Percentiles rank a stretch among this genome's conserved stretches.
Evolutionary conservation across 2,329 filamentous ascomycete species (phyloP).

Genomic region (Claviceps sp.): DNA sequence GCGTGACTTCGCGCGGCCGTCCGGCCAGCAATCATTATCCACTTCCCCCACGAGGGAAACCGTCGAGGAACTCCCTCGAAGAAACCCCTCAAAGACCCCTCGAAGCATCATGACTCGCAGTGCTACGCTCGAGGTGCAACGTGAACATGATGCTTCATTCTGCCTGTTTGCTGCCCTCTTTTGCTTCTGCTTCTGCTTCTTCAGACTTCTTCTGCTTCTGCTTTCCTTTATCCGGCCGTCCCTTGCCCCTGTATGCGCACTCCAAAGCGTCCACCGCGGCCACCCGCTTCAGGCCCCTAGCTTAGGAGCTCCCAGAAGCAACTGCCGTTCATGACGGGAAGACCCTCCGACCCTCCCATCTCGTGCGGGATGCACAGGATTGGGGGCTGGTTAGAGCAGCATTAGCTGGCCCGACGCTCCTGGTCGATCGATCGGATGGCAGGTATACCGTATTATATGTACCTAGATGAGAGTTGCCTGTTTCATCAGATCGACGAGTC

Average conservation of each 20-base stretch:
- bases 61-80: no score
- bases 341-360: background rate
- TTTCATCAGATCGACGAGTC: background rate
- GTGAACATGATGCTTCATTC: background rate
- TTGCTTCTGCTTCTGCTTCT: background rate
- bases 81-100: no score
- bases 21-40: no score
- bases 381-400: background rate
- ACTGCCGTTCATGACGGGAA: background rate
- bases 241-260: background rate
- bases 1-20: no score
- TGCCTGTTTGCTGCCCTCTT: background rate
- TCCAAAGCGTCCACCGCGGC: background rate
- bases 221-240: background rate
- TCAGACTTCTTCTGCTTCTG: background rate
- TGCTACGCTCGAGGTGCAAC: background rate
- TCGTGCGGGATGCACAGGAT: background rate
- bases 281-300: background rate
- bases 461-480: background rate
- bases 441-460: background rate
- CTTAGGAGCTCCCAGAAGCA: background rate
- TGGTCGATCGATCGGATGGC: constrained; percentile 5
- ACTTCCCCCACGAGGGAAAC: no score
- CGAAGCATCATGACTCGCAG: no score
- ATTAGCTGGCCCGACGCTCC: background rate